Evolutionary conservation across 164 flowering plant genomes (phyloP), one percentile per base, ranked within the genome.

Genomic region (Nelumbo lutea): DNA sequence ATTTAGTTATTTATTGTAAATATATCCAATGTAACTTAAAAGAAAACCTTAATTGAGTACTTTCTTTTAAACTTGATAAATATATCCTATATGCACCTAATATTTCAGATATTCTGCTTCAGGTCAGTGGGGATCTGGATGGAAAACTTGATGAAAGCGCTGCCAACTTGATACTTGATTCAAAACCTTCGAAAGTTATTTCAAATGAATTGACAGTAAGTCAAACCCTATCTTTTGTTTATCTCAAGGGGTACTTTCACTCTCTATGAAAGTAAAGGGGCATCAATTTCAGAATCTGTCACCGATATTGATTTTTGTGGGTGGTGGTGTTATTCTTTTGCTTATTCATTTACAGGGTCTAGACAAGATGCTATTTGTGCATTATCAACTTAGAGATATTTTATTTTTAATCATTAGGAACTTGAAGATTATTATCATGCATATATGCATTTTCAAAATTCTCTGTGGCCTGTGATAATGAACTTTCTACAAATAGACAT

Each of bases 171-270:
- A 80, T 92, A 44, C 83, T 90, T 64, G 96, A 95, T 79, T 75
- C 88, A n/a, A 84, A 82, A 67, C 99, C 99, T 65, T 95, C 99
- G 70, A 95, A 95, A 88, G 94, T 95, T 73, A 84, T 88, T 69
- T 88, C 96, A 44, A 82, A 76, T 75, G 99, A 95, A 79, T 70
- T 88, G 73, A 92, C 98, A 50, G 98, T 95, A 86, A 86, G 97
- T 82, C 59, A 11, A 60, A 59, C 66, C 11, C 6, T 1, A 9
- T 44, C 61, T 42, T 66, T 56, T 46, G 7, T 14, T 39, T 50
- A 3, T 7, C 14, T 1, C 45, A 42, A 64, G 9, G 52, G 11
- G 9, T 3, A 56, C 40, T 4, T 44, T 42, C 8, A 42, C 55
- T 51, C 13, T 51, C 2, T 9, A 7, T 51, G 55, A 10, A 51